phyloP scores from a whole-genome alignment of 2,329 filamentous ascomycete genomes.

The Metarhizium robertsii region DNA sequence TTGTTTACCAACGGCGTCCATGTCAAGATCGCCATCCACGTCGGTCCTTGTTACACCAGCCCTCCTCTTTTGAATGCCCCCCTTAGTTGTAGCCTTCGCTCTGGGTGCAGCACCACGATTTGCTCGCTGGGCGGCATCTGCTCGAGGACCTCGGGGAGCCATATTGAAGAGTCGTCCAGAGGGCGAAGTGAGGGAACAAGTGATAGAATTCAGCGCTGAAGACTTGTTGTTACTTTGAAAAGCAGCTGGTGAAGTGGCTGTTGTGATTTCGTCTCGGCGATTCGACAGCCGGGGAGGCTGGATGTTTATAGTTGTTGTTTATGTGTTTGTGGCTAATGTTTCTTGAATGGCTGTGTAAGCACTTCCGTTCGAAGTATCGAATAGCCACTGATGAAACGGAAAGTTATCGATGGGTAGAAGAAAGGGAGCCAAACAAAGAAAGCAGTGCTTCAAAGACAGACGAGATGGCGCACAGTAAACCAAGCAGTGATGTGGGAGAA shows the following conservation, averaged over 20 bases:
- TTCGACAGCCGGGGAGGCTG: neutral
- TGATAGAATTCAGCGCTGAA: constrained; percentile 1
- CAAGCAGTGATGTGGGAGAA: neutral
- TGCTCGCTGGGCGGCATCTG: constrained; percentile 19
- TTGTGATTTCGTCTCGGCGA: neutral
- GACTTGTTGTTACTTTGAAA: neutral
- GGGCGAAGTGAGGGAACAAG: neutral
- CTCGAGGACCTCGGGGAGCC: constrained; percentile 25
- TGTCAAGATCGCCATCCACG: constrained; percentile 51
- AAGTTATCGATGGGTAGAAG: neutral
- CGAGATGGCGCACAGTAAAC: neutral
- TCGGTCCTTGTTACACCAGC: constrained; percentile 32
- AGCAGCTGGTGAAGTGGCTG: neutral
- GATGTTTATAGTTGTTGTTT: neutral
- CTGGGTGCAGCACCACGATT: constrained; percentile 19
- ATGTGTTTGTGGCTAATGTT: neutral
- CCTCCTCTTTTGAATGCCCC: constrained; percentile 43
- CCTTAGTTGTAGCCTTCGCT: constrained; percentile 26
- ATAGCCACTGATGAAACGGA: neutral
- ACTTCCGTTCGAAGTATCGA: neutral
- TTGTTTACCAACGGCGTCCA: constrained; percentile 34
- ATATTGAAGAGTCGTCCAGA: constrained; percentile 12
- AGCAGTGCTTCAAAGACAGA: neutral
- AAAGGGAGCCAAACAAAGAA: neutral
- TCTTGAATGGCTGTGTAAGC: neutral